Percentiles rank a stretch among this genome's conserved stretches.
phyloP scores from a whole-genome alignment of 208 protist species.

The Crithidia thermophila region DNA sequence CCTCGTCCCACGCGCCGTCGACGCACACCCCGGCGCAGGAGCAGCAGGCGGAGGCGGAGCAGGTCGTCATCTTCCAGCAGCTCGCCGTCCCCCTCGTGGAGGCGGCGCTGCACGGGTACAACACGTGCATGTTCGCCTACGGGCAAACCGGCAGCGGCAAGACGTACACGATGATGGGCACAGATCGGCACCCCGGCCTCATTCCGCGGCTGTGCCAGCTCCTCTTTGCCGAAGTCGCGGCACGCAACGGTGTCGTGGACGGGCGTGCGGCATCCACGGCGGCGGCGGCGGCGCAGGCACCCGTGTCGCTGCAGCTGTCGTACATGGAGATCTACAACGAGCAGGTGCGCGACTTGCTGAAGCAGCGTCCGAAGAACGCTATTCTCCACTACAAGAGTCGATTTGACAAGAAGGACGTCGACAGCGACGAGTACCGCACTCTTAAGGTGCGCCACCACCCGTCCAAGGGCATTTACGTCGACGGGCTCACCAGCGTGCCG shows the following conservation, averaged over 20 bases:
- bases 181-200: conserved; percentile 64
- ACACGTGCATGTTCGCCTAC: conserved; percentile 92
- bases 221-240: conserved; percentile 48
- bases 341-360: conserved; percentile 78
- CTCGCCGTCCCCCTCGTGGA: conserved; percentile 55
- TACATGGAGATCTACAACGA: conserved; percentile 94
- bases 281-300: background rate
- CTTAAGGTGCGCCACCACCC: conserved; percentile 79
- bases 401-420: conserved; percentile 55
- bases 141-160: conserved; percentile 93
- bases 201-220: conserved; percentile 68
- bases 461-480: conserved; percentile 65
- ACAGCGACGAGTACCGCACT: conserved; percentile 51
- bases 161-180: conserved; percentile 94
- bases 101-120: conserved; percentile 58
- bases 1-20: background rate
- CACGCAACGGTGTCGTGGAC: conserved; percentile 8
- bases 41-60: conserved; percentile 52
- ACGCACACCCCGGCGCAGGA: conserved; percentile 28
- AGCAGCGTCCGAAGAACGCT: conserved; percentile 62
- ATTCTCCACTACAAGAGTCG: conserved; percentile 59
- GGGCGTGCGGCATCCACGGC: background rate
- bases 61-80: conserved; percentile 49
- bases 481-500: conserved; percentile 79
- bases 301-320: conserved; percentile 47